A percentile compares a stretch with the other conserved stretches of the same genome.
These are phyloP conservation scores for Pogostemon cablin DNA, from an alignment of 257 asterid genomes.

Conservation along the genomic window DNA sequence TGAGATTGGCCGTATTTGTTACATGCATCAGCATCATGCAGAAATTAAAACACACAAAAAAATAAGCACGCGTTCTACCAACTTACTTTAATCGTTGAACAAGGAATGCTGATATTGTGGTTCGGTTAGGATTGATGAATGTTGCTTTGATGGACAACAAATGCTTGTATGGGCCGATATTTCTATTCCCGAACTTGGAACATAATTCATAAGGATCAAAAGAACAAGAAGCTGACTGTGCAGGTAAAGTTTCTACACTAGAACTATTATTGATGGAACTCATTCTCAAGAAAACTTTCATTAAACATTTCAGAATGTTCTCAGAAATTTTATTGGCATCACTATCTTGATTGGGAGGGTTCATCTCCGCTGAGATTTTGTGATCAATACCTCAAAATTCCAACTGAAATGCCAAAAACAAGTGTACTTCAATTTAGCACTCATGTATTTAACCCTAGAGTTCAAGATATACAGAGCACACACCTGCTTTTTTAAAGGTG, in stretches of 20 bases:
- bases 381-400: slow-evolving; percentile 40
- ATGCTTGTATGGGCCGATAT: slow-evolving; percentile 79
- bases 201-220: slow-evolving; percentile 65
- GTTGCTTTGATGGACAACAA: slow-evolving; percentile 57
- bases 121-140: slow-evolving; percentile 62
- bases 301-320: slow-evolving; percentile 74
- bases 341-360: slow-evolving; percentile 36
- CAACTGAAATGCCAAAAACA: slow-evolving; percentile 42
- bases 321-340: slow-evolving; percentile 77
- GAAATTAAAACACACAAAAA: slow-evolving; percentile 17
- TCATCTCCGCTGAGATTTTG: slow-evolving; percentile 41
- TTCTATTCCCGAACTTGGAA: slow-evolving; percentile 62
- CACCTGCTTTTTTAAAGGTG: slow-evolving; percentile 62
- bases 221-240: slow-evolving; percentile 41
- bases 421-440: slow-evolving; percentile 14
- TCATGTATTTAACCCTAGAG: slow-evolving; percentile 11
- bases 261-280: slow-evolving; percentile 56
- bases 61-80: not conserved
- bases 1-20: not conserved
- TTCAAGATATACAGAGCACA: slow-evolving; percentile 16
- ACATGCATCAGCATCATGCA: slow-evolving; percentile 22
- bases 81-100: slow-evolving; percentile 74
- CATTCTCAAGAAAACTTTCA: slow-evolving; percentile 66
- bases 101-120: slow-evolving; percentile 65
- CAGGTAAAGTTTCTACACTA: slow-evolving; percentile 49